Evolutionary conservation across 176 grass and related monocot species (phyloP).

Genomic region (Triticum timopheevii): DNA sequence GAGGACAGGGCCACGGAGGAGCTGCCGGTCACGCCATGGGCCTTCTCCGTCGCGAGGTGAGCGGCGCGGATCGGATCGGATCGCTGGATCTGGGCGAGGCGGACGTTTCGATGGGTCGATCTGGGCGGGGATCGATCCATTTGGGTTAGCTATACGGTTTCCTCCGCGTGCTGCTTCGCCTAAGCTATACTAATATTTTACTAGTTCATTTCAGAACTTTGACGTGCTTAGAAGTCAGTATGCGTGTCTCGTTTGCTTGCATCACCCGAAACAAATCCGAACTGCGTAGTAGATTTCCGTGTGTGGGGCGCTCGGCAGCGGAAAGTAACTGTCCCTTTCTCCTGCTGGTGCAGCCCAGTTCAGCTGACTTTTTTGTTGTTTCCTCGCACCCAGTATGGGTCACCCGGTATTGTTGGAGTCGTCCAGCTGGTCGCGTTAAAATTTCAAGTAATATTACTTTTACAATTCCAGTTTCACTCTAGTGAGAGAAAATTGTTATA

Average conservation of each 20-base stretch:
- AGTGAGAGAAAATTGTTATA: not conserved
- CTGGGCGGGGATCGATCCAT: constrained; percentile 15
- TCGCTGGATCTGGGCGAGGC: constrained; percentile 40
- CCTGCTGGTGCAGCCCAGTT: not conserved
- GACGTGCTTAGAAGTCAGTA: constrained; percentile 15
- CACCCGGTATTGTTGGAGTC: not conserved
- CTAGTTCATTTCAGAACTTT: not conserved
- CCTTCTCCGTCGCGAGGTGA: constrained; percentile 91
- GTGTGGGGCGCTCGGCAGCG: not conserved
- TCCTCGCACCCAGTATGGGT: not conserved
- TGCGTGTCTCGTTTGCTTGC: constrained; percentile 1
- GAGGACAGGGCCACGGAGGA: constrained; percentile 72
- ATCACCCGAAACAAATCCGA: not conserved
- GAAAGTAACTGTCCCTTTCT: constrained; percentile 3
- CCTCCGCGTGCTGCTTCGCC: constrained; percentile 15
- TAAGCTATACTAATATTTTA: not conserved
- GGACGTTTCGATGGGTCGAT: constrained; percentile 44
- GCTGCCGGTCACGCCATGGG: constrained; percentile 77
- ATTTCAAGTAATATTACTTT: not conserved
- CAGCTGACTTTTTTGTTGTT: constrained; percentile 2
- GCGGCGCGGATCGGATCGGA: constrained; percentile 15
- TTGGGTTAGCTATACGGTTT: constrained; percentile 12
- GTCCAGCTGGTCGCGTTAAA: not conserved
- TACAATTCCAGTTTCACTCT: not conserved
- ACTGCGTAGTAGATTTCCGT: not conserved